Evolutionary conservation across 1,284 basidiomycete genomes (phyloP), one percentile per base, ranked within the genome.

Genomic region (Filobasidium uniguttulatum): DNA sequence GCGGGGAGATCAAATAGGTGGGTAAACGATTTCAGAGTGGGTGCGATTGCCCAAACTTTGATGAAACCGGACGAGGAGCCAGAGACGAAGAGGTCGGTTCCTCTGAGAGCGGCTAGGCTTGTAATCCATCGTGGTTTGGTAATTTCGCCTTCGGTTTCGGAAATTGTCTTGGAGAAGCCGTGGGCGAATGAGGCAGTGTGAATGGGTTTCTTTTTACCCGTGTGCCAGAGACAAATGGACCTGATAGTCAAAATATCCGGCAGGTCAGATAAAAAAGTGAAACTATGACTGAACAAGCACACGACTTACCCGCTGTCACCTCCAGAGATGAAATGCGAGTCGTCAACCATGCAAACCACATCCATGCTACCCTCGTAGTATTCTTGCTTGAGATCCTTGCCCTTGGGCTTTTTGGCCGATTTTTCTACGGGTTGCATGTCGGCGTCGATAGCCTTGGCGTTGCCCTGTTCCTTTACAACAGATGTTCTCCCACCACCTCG

Each of bases 201-300:
- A 44, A 94, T 72, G 0, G 93, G 88, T 70, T 98, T 98, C 75
- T 98, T 97, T 74, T 91, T 94, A 54, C 80, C 78, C n/a, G 81
- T 86, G 31, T 77, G 78, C 91, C 93, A 99, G 5, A 99, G 75
- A 56, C 80, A 84, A 61, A 98, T 82, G 5, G 87, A 83, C 1
- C 89, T 93, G 58, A 20, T 10, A 6, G n/a, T 12, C n/a, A n/a
- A n/a, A n/a, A n/a, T n/a, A n/a, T n/a, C n/a, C n/a, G n/a, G 10
- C 14, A 5, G 3, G 25, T 17, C 25, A 36, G 25, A 33, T 25
- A 23, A 17, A 29, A 35, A 9, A 10, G 12, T 6, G 15, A 30
- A 6, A 50, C 43, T 38, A 25, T 22, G 52, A 55, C 37, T 49
- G 45, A 28, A 57, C 34, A 49, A 44, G 5, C 30, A 17, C 15